Base-by-base conservation (phyloP, 768 basidiomycete genomes). In the Collybia sp. region DNA sequence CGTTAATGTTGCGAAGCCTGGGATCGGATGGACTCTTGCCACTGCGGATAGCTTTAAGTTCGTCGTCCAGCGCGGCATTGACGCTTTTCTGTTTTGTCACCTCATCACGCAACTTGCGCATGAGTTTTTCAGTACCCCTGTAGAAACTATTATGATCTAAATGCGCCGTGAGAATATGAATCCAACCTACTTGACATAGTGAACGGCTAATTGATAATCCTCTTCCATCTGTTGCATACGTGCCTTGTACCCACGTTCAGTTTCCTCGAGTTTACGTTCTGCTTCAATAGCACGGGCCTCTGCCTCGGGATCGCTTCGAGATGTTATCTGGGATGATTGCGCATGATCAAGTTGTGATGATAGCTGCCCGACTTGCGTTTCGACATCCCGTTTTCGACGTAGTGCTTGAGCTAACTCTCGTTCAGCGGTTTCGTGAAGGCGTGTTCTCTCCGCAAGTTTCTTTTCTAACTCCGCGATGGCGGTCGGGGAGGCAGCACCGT, bases 111-210 rank as follows among this genome's bases (percentile, higher is more conserved):
- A 97, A 91, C 55, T 87, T 82, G 54, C 93, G 83, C 74, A 97
- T 88, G 83, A 98, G 93, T 69, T 94, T 96, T 66, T 98, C 96
- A 1, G 94, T 97, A 38, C 92, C 92, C 77, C 90, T 93, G 59
- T 17, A 48, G 50, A 30, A 53, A 20, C 19, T 48, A 45, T 57
- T 30, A 58, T 39, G 17, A 35, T 1, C 42, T 46, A 43, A 6
- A 33, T 18, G 6, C 18, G 10, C 52, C 47, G 46, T 43, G 41
- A 42, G 45, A 46, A 43, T 50, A 57, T 49, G 51, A 47, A 41
- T 8, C 5, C 33, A 42, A 68, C 85, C 70, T 63, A 91, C 90
- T 97, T 98, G 56, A 97, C 93, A 67, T 96, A 97, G 61, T 93
- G 88, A 45, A 98, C 94, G 12, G 96, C 95, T 43, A 94, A 81